Percentiles rank a stretch among this genome's conserved stretches.
Evolutionary conservation across 1,284 basidiomycete species (phyloP).

Genomic region (Thelephora terrestris): DNA sequence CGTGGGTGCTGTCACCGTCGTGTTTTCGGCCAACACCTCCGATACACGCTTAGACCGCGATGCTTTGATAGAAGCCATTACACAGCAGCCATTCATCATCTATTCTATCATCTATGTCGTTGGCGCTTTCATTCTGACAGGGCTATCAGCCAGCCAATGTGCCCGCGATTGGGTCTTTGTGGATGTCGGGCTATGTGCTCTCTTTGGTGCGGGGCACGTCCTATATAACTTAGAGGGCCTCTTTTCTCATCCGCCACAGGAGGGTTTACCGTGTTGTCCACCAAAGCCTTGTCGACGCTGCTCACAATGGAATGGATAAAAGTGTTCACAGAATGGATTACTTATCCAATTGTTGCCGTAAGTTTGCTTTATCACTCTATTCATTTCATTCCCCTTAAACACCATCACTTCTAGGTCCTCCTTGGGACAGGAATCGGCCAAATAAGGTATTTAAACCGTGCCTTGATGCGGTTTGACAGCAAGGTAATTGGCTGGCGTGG

Average conservation of each 20-base stretch:
- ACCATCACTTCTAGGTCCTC: constrained; percentile 42
- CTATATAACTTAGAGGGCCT: background rate
- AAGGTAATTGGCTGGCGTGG: constrained; percentile 37
- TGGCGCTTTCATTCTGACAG: constrained; percentile 46
- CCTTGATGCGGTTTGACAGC: constrained; percentile 82
- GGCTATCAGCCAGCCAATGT: constrained; percentile 44
- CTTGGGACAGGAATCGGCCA: constrained; percentile 78
- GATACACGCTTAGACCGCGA: constrained; percentile 62
- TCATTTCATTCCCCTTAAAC: background rate
- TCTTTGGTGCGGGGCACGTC: constrained; percentile 52
- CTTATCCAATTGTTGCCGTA: constrained; percentile 65
- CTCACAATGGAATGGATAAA: constrained; percentile 67
- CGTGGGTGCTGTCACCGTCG: constrained; percentile 85
- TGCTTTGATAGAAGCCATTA: constrained; percentile 62
- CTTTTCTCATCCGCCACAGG: constrained; percentile 32
- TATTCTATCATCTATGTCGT: constrained; percentile 60
- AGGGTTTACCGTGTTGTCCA: constrained; percentile 90
- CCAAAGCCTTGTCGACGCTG: constrained; percentile 86
- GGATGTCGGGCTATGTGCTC: constrained; percentile 81
- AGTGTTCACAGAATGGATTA: constrained; percentile 69
- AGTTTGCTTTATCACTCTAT: constrained; percentile 7
- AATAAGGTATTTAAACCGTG: constrained; percentile 85
- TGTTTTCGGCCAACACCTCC: constrained; percentile 67
- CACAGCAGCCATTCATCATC: constrained; percentile 60
- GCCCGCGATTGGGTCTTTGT: constrained; percentile 71